These are phyloP conservation scores for Candida maesae DNA, from an alignment of 805 yeast species.

Conservation along the genomic window DNA sequence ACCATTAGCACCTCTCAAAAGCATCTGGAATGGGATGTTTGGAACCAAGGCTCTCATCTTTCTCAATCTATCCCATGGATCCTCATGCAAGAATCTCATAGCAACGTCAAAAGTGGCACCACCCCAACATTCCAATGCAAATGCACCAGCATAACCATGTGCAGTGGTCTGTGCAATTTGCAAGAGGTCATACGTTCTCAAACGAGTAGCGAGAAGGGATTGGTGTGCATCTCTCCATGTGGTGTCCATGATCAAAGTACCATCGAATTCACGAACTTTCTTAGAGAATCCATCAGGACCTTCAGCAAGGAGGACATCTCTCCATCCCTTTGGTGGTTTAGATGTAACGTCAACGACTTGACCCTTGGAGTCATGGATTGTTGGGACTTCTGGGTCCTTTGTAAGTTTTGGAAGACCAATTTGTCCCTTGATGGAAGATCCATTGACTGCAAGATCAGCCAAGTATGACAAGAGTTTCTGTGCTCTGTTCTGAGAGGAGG, in stretches of 20 bases:
- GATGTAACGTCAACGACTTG: constrained; percentile 53
- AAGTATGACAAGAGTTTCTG: constrained; percentile 86
- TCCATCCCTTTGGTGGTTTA: constrained; percentile 77
- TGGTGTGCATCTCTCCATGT: constrained; percentile 99
- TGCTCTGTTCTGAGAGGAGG: constrained; percentile 93
- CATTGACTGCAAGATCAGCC: constrained; percentile 93
- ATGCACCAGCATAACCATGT: constrained; percentile 83
- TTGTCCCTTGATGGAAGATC: constrained; percentile 95
- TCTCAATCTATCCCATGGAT: constrained; percentile 97
- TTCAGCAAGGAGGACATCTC: constrained; percentile 74
- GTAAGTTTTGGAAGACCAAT: constrained; percentile 82
- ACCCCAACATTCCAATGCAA: constrained; percentile 99
- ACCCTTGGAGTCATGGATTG: constrained; percentile 59
- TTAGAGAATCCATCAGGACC: constrained; percentile 92
- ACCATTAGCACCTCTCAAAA: constrained; percentile 98
- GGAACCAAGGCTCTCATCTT: constrained; percentile 87
- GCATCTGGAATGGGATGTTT: constrained; percentile 98
- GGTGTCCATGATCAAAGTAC: constrained; percentile 94
- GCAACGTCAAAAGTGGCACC: constrained; percentile 99
- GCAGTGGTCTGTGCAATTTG: constrained; percentile 95
- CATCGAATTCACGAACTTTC: constrained; percentile 78
- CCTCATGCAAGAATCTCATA: constrained; percentile 97
- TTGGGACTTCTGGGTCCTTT: constrained; percentile 74
- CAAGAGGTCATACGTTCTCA: constrained; percentile 86
- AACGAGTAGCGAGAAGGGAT: constrained; percentile 94